Evolutionary conservation across 495 filamentous ascomycete genomes (phyloP).

Genomic region (Lasiosphaeria hispida): DNA sequence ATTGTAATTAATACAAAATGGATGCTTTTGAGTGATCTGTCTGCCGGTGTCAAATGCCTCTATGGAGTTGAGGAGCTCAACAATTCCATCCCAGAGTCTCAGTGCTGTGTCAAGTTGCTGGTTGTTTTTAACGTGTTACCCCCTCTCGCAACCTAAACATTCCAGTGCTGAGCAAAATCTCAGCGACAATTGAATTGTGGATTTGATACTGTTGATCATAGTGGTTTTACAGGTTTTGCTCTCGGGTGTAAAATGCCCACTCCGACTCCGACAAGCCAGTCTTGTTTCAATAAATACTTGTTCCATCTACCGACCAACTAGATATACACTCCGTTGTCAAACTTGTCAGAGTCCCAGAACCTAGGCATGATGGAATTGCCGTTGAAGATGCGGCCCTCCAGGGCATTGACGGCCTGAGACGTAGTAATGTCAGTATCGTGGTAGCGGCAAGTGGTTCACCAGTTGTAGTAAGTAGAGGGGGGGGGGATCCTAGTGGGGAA

Average conservation of each 20-base stretch:
- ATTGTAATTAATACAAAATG: slow-evolving; percentile 10
- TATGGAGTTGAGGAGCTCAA: too few relatives aligned
- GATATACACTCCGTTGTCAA: slow-evolving; percentile 67
- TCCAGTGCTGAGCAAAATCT: too few relatives aligned
- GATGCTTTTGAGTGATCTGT: background rate
- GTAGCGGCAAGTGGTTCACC: background rate
- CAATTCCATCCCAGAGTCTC: too few relatives aligned
- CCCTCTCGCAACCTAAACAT: too few relatives aligned
- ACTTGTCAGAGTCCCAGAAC: slow-evolving; percentile 79
- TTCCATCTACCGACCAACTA: background rate
- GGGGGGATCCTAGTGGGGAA: background rate
- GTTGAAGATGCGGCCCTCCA: slow-evolving; percentile 81
- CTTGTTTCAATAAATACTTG: background rate
- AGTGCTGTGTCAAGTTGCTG: too few relatives aligned
- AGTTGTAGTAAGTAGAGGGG: background rate
- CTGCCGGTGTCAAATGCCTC: background rate
- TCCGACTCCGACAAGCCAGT: too few relatives aligned
- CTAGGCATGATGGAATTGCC: slow-evolving; percentile 74
- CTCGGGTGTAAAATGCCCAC: too few relatives aligned
- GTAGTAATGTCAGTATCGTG: background rate
- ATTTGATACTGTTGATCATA: too few relatives aligned
- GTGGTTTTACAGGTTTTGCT: too few relatives aligned
- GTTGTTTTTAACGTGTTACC: too few relatives aligned
- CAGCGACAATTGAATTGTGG: too few relatives aligned
- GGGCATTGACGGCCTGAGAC: slow-evolving; percentile 78